phyloP scores from a whole-genome alignment of 352 stramenopile species.

The Pythium angustatum region DNA sequence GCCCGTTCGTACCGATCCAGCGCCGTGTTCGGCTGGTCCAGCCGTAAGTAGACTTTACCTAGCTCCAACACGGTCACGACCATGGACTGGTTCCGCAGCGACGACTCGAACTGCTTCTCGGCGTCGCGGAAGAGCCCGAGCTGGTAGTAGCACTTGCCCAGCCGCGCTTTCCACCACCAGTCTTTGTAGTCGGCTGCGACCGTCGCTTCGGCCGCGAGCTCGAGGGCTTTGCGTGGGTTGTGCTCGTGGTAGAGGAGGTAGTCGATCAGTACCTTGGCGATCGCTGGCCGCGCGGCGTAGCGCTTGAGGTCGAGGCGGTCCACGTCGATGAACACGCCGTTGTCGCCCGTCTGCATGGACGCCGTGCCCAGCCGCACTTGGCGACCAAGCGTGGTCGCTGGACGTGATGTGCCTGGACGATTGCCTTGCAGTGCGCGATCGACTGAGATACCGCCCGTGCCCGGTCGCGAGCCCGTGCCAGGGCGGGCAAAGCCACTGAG shows the following conservation, averaged over 20 bases:
- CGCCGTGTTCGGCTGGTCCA: constrained; percentile 94
- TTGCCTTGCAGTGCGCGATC: constrained; percentile 75
- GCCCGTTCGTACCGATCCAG: constrained; percentile 84
- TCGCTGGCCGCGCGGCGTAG: constrained; percentile 79
- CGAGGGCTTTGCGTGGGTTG: constrained; percentile 91
- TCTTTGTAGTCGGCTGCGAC: constrained; percentile 89
- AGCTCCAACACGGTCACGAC: constrained; percentile 91
- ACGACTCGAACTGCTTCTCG: constrained; percentile 92
- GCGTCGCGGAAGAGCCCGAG: constrained; percentile 91
- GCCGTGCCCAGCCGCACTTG: constrained; percentile 91
- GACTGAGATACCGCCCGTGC: constrained; percentile 71
- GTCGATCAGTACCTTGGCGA: constrained; percentile 90
- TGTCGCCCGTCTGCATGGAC: constrained; percentile 74
- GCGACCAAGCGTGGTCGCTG: constrained; percentile 87
- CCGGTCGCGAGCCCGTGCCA: constrained; percentile 68
- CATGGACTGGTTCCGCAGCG: constrained; percentile 87
- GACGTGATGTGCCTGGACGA: constrained; percentile 78
- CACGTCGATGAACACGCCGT: constrained; percentile 90
- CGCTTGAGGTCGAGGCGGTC: constrained; percentile 89
- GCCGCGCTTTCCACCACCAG: constrained; percentile 95
- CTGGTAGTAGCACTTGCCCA: constrained; percentile 95
- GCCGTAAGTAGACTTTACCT: constrained; percentile 92
- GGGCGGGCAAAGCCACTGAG: constrained; percentile 88
- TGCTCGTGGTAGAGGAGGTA: constrained; percentile 93
- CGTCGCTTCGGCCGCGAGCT: constrained; percentile 90